These are phyloP conservation scores for Vitis hybrid DNA, from an alignment of 177 flowering plant genomes.

Conservation along the genomic window DNA sequence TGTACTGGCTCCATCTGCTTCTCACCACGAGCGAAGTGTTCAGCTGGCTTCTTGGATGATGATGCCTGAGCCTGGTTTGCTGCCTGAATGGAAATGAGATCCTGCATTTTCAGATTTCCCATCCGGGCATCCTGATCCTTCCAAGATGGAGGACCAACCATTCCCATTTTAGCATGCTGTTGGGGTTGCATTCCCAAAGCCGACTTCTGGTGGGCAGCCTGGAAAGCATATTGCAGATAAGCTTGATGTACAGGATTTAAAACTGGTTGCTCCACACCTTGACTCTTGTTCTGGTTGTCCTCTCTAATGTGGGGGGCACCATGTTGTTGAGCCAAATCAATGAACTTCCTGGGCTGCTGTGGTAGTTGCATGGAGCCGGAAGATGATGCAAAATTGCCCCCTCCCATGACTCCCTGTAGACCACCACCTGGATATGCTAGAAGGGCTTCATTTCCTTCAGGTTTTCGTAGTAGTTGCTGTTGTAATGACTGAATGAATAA, in stretches of 20 bases:
- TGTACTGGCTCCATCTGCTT: constrained; percentile 64
- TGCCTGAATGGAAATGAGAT: constrained; percentile 59
- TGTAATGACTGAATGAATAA: constrained; percentile 51
- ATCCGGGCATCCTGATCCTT: constrained; percentile 70
- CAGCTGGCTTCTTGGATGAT: constrained; percentile 60
- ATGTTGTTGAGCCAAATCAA: constrained; percentile 65
- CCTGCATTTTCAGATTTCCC: constrained; percentile 74
- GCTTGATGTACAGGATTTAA: constrained; percentile 73
- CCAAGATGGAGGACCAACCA: constrained; percentile 47
- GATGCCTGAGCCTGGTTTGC: constrained; percentile 68
- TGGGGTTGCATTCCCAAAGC: constrained; percentile 53
- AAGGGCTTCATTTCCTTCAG: constrained; percentile 78
- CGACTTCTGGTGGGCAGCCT: constrained; percentile 74
- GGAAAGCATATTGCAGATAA: constrained; percentile 71
- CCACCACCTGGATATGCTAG: constrained; percentile 71
- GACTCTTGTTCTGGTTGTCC: constrained; percentile 66
- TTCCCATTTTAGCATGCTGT: constrained; percentile 69
- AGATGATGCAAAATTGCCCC: constrained; percentile 52
- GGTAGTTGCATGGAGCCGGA: constrained; percentile 58
- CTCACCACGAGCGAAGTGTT: constrained; percentile 52
- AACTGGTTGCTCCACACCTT: constrained; percentile 61
- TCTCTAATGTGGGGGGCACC: constrained; percentile 47
- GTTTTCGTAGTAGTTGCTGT: constrained; percentile 71
- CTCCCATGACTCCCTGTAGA: constrained; percentile 63
- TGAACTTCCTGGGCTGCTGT: constrained; percentile 62